phyloP scores from a whole-genome alignment of 371 early-diverging fungal genomes.

The Parasitella parasitica region DNA sequence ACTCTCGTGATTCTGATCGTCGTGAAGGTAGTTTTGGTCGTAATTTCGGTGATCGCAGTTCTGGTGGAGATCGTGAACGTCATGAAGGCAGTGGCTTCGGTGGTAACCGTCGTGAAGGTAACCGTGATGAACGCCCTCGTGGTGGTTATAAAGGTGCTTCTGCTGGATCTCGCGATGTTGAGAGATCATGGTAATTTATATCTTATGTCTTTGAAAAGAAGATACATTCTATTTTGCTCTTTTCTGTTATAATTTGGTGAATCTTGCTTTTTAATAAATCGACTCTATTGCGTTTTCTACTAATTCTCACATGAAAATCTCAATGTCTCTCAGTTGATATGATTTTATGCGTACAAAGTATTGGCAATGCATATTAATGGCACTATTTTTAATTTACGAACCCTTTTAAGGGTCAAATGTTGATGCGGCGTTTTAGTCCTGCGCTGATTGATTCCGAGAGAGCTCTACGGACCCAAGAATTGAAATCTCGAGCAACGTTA shows the following conservation, averaged over 20 bases:
- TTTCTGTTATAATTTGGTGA: neutral
- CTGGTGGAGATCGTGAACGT: neutral
- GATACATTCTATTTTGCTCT: neutral
- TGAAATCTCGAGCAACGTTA: neutral
- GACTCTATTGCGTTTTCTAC: neutral
- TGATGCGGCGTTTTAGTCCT: neutral
- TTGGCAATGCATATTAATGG: too few species aligned
- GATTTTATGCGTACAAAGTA: too few species aligned
- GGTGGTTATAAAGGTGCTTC: constrained; percentile 4
- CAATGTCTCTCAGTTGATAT: too few species aligned
- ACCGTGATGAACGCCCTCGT: constrained; percentile 1
- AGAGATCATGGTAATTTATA: constrained; percentile 14
- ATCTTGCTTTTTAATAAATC: neutral
- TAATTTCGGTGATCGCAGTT: neutral
- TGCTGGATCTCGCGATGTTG: constrained; percentile 7
- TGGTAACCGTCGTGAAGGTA: neutral
- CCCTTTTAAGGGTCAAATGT: too few species aligned
- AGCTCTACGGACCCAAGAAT: neutral
- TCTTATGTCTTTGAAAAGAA: neutral
- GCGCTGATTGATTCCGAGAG: neutral
- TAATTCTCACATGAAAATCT: neutral
- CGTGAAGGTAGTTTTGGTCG: constrained; percentile 3
- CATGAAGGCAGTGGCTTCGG: neutral
- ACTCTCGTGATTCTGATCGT: constrained; percentile 1
- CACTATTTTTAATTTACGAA: too few species aligned